These are phyloP conservation scores for Mitragyna speciosa DNA, from an alignment of 257 asterid genomes.

Conservation along the genomic window DNA sequence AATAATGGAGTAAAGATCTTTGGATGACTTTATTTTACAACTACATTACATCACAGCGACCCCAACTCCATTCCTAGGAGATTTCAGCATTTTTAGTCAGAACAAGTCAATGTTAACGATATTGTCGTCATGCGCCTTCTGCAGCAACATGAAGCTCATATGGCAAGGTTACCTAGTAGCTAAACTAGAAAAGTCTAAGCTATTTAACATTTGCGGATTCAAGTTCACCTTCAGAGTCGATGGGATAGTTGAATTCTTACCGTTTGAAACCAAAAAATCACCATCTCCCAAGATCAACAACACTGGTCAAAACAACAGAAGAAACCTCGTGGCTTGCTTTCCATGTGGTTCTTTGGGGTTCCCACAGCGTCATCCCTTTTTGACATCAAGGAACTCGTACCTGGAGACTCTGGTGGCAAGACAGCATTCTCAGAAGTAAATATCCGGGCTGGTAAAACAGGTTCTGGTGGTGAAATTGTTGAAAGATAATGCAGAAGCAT, in stretches of 20 bases:
- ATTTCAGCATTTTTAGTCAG: constrained; percentile 19
- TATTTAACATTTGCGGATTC: constrained; percentile 28
- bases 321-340: constrained; percentile 47
- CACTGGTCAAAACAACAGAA: constrained; percentile 76
- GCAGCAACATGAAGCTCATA: constrained; percentile 18
- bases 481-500: constrained; percentile 87
- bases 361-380: constrained; percentile 53
- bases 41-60: constrained; percentile 59
- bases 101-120: constrained; percentile 15
- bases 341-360: constrained; percentile 46
- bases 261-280: neutral
- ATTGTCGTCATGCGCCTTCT: constrained; percentile 16
- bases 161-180: constrained; percentile 23
- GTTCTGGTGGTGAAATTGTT: constrained; percentile 61
- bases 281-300: constrained; percentile 22
- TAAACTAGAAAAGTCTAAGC: constrained; percentile 23
- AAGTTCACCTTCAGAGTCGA: constrained; percentile 14
- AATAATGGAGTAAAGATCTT: constrained; percentile 51
- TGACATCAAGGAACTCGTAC: constrained; percentile 85
- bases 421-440: constrained; percentile 60
- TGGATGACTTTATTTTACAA: constrained; percentile 66
- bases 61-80: constrained; percentile 39
- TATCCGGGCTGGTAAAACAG: constrained; percentile 53
- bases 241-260: constrained; percentile 1
- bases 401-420: constrained; percentile 90